These are phyloP conservation scores for Prunus davidiana DNA, from an alignment of 306 rosid genomes.

Conservation along the genomic window DNA sequence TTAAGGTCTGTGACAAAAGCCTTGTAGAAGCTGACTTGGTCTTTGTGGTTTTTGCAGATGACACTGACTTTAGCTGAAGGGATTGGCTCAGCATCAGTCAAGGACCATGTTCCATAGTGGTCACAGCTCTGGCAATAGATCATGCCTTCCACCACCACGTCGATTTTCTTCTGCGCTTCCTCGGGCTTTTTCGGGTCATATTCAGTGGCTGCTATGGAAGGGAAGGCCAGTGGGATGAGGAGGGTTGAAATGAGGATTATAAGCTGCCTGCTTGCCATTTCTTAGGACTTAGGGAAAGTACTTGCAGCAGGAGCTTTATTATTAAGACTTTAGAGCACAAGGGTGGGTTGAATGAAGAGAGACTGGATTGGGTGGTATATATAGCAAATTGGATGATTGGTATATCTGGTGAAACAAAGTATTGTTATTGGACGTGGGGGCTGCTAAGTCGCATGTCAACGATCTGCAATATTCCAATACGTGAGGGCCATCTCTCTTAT, in stretches of 20 bases:
- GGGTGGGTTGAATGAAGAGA: background rate
- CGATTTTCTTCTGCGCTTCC: slow-evolving; percentile 32
- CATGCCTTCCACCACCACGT: slow-evolving; percentile 67
- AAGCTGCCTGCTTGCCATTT: slow-evolving; percentile 53
- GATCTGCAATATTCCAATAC: slow-evolving; percentile 15
- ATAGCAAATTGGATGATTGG: slow-evolving; percentile 5
- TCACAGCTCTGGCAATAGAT: slow-evolving; percentile 89
- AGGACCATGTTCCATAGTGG: slow-evolving; percentile 63
- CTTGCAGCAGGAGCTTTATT: slow-evolving; percentile 5
- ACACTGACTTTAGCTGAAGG: slow-evolving; percentile 74
- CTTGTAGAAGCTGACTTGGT: slow-evolving; percentile 71
- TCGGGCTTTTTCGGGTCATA: slow-evolving; percentile 11
- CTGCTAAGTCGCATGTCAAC: slow-evolving; percentile 41
- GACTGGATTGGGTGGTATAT: slow-evolving; percentile 16
- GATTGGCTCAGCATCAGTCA: slow-evolving; percentile 63
- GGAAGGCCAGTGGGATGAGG: slow-evolving; percentile 36
- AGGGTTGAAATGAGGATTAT: slow-evolving; percentile 35
- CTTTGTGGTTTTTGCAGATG: slow-evolving; percentile 65
- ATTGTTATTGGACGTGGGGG: slow-evolving; percentile 45
- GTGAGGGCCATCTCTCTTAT: slow-evolving; percentile 45
- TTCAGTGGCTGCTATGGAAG: slow-evolving; percentile 31
- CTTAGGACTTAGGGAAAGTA: background rate
- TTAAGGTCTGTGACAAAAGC: slow-evolving; percentile 54
- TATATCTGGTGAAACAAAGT: slow-evolving; percentile 1
- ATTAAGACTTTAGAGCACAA: slow-evolving; percentile 6